Evolutionary conservation across 1,284 basidiomycete genomes (phyloP).

Genomic region (Rhodofomes roseus): DNA sequence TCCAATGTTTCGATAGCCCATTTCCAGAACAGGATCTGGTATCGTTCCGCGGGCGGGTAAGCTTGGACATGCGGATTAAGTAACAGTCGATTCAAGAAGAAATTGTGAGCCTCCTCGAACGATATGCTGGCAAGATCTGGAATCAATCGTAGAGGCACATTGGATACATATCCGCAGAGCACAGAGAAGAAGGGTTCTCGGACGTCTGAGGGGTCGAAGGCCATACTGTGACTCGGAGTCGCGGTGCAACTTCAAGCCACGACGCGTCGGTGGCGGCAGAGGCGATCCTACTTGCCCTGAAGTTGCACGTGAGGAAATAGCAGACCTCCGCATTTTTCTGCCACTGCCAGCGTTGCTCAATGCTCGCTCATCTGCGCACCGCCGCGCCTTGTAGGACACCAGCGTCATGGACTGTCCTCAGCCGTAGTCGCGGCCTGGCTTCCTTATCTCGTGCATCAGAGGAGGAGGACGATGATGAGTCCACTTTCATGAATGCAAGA

Average conservation of each 20-base stretch:
- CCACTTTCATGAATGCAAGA: too few species aligned
- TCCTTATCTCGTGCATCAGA: not conserved
- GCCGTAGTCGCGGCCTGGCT: not conserved
- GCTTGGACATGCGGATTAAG: slow-evolving; percentile 45
- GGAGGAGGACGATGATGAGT: slow-evolving; percentile 1
- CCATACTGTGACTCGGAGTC: not conserved
- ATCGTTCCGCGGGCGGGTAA: slow-evolving; percentile 60
- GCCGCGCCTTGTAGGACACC: slow-evolving; percentile 18
- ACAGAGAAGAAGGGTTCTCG: slow-evolving; percentile 34
- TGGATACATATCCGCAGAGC: slow-evolving; percentile 51
- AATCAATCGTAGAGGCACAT: slow-evolving; percentile 41
- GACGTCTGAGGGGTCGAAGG: not conserved
- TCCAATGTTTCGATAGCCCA: slow-evolving; percentile 58
- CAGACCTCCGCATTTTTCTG: slow-evolving; percentile 24
- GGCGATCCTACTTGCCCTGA: slow-evolving; percentile 23
- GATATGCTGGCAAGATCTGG: slow-evolving; percentile 34
- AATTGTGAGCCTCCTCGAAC: slow-evolving; percentile 41
- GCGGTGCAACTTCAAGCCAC: not conserved
- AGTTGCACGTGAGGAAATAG: slow-evolving; percentile 18
- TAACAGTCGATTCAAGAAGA: slow-evolving; percentile 50
- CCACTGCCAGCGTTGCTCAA: slow-evolving; percentile 16
- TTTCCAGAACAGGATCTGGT: slow-evolving; percentile 69
- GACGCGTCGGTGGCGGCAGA: slow-evolving; percentile 1
- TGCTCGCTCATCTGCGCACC: slow-evolving; percentile 30
- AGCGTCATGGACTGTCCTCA: slow-evolving; percentile 15